Conservation (phyloP, 441 rosid species). For the Gossypium aridum region DNA sequence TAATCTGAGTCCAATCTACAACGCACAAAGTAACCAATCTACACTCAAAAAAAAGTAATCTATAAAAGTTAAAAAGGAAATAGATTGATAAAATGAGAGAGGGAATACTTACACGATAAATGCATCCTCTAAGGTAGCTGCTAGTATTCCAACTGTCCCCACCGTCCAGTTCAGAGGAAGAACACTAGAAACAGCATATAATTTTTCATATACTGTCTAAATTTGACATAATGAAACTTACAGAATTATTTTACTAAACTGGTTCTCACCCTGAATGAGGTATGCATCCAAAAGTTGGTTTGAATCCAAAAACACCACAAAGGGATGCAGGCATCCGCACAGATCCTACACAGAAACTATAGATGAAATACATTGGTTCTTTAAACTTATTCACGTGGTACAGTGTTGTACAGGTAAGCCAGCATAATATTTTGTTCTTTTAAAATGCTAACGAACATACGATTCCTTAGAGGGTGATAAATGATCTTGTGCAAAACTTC, state of each 20-base stretch:
- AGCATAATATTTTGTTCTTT: neutral
- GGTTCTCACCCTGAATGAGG: slow-evolving; percentile 49
- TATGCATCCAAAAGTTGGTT: slow-evolving; percentile 59
- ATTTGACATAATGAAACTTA: neutral
- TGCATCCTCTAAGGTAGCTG: slow-evolving; percentile 63
- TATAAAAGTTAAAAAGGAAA: neutral
- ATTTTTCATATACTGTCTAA: neutral
- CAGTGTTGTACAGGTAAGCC: neutral
- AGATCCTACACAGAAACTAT: slow-evolving; percentile 36
- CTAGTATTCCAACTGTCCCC: slow-evolving; percentile 68
- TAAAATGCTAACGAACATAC: neutral
- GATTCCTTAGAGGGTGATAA: neutral
- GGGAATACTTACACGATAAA: slow-evolving; percentile 35
- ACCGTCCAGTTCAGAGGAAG: slow-evolving; percentile 76
- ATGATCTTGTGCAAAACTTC: neutral
- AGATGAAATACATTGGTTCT: neutral
- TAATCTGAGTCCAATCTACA: neutral
- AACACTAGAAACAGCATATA: slow-evolving; percentile 36
- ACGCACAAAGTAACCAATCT: neutral
- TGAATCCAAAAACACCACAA: slow-evolving; percentile 70
- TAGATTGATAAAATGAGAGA: neutral
- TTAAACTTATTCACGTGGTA: neutral
- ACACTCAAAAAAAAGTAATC: neutral
- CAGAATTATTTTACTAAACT: neutral
- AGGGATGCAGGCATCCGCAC: slow-evolving; percentile 80